A percentile compares a stretch with the other conserved stretches of the same genome.
These are phyloP conservation scores for Candida bentonensis DNA, from an alignment of 805 yeast genomes.

Conservation along the genomic window DNA sequence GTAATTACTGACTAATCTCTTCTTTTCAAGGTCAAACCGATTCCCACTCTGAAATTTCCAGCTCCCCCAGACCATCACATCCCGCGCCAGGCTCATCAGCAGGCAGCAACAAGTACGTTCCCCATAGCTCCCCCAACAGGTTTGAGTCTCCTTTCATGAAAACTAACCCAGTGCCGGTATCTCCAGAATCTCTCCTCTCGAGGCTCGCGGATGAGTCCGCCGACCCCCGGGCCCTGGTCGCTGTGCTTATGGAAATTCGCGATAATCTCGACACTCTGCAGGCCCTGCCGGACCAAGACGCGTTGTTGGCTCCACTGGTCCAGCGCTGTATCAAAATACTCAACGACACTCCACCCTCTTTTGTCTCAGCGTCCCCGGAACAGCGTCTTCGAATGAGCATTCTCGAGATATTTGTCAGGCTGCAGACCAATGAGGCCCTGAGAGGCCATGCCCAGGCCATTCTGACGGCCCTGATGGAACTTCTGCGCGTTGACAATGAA, in stretches of 20 bases:
- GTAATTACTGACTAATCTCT: neutral
- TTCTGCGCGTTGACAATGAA: constrained; percentile 72
- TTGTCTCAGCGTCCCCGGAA: neutral
- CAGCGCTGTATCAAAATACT: neutral
- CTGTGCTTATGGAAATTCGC: neutral
- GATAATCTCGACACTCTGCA: neutral
- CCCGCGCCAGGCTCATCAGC: neutral
- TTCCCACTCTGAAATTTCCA: constrained; percentile 1
- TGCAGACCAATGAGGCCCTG: constrained; percentile 71
- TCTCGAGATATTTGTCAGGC: constrained; percentile 12
- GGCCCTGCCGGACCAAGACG: neutral
- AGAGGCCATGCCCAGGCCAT: constrained; percentile 53
- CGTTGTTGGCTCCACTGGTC: neutral
- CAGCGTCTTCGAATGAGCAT: neutral
- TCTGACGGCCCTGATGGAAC: constrained; percentile 41
- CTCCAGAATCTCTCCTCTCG: neutral
- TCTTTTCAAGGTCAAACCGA: neutral
- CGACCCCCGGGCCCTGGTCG: neutral
- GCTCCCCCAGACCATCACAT: neutral
- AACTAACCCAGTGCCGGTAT: neutral
- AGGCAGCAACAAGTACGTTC: neutral
- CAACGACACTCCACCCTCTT: neutral
- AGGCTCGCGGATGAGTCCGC: neutral
- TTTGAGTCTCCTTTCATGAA: too few relatives aligned
- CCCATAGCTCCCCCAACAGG: too few relatives aligned